These are phyloP conservation scores for Zizania palustris DNA, from an alignment of 202 grass and related monocot species.

Conservation along the genomic window DNA sequence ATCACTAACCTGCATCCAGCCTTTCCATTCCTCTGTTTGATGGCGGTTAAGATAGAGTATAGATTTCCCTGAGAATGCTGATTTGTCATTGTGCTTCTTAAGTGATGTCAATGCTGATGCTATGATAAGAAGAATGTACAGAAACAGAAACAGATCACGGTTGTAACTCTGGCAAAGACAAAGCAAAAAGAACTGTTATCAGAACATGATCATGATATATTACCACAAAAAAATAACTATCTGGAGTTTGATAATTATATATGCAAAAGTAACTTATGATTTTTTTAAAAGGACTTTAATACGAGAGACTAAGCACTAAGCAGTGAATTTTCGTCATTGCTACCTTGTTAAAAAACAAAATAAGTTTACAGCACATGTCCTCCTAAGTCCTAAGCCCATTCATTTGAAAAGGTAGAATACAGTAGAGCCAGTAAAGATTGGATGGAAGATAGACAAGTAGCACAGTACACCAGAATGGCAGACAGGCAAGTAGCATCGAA, in stretches of 20 bases:
- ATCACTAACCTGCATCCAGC: conserved; percentile 86
- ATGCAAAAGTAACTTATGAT: background rate
- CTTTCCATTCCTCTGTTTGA: conserved; percentile 93
- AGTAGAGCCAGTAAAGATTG: background rate
- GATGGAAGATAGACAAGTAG: background rate
- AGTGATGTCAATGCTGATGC: conserved; percentile 67
- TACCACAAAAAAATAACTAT: background rate
- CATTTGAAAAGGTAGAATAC: background rate
- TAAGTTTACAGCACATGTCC: background rate
- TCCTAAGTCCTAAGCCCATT: background rate
- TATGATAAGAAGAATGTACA: conserved; percentile 78
- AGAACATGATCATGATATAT: background rate
- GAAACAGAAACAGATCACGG: conserved; percentile 86
- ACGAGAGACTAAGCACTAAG: background rate
- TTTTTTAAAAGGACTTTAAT: background rate
- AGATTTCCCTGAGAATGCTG: conserved; percentile 66
- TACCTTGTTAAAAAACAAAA: background rate
- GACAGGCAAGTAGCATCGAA: background rate
- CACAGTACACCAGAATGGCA: background rate
- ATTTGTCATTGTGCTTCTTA: conserved; percentile 78
- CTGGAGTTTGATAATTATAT: background rate
- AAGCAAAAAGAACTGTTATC: conserved; percentile 24
- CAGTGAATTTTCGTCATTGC: background rate
- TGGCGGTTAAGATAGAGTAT: conserved; percentile 79
- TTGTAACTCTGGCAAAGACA: conserved; percentile 69